Conservation (phyloP, 768 basidiomycete genomes). For the Termitomyces sp. region DNA sequence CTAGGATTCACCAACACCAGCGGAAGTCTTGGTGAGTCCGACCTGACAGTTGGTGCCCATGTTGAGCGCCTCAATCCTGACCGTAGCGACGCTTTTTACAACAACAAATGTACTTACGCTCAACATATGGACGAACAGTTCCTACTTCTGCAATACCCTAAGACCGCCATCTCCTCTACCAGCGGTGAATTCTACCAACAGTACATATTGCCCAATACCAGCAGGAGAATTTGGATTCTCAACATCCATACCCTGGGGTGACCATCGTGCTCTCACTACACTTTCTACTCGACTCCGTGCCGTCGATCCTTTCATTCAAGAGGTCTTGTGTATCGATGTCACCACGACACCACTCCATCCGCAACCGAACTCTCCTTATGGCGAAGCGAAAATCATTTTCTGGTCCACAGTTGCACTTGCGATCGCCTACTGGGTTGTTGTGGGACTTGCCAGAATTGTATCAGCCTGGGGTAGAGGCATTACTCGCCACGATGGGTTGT, state of each 20-base stretch:
- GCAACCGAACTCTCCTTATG: slow-evolving; percentile 56
- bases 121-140: slow-evolving; percentile 62
- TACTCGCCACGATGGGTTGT: slow-evolving; percentile 56
- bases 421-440: slow-evolving; percentile 78
- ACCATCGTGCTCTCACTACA: slow-evolving; percentile 74
- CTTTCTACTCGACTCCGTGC: slow-evolving; percentile 82
- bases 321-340: slow-evolving; percentile 81
- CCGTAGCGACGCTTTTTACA: slow-evolving; percentile 81
- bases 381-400: slow-evolving; percentile 62
- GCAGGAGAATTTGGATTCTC: slow-evolving; percentile 83
- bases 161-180: slow-evolving; percentile 76
- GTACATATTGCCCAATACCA: slow-evolving; percentile 71
- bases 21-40: slow-evolving; percentile 59
- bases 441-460: slow-evolving; percentile 73
- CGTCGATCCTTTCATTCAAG: slow-evolving; percentile 80
- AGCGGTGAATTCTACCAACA: slow-evolving; percentile 31
- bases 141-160: slow-evolving; percentile 76
- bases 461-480: slow-evolving; percentile 84
- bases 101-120: slow-evolving; percentile 80
- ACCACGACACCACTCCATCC: slow-evolving; percentile 74
- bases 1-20: slow-evolving; percentile 56
- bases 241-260: slow-evolving; percentile 62
- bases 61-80: slow-evolving; percentile 11
- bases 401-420: slow-evolving; percentile 74
- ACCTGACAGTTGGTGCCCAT: slow-evolving; percentile 11